Conservation (phyloP, 2,329 filamentous ascomycete species). For the Apiospora koreana region DNA sequence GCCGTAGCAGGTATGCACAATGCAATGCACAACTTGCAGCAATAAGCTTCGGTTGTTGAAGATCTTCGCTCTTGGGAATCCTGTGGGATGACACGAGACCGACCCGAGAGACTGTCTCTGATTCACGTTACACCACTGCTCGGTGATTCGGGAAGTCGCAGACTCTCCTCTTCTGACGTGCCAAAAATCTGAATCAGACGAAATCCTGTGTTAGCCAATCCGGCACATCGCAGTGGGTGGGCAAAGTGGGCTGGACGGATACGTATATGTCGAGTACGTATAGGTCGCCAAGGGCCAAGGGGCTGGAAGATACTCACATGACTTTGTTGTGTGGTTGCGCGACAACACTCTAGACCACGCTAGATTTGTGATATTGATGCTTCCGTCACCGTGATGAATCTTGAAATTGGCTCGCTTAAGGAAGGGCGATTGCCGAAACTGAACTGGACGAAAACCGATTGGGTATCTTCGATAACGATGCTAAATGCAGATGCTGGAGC, state of each 20-base stretch:
- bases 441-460: background rate
- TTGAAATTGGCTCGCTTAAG: background rate
- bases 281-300: background rate
- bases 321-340: slow-evolving; percentile 7
- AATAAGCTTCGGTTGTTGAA: background rate
- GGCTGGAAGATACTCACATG: slow-evolving; percentile 10
- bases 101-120: slow-evolving; percentile 13
- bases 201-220: background rate
- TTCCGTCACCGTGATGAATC: background rate
- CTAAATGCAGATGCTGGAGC: background rate
- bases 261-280: background rate
- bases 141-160: slow-evolving; percentile 9
- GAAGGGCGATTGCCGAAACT: slow-evolving; percentile 4
- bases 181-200: background rate
- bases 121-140: slow-evolving; percentile 9
- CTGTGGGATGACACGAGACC: background rate
- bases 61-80: background rate
- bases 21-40: slow-evolving; percentile 1
- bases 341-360: slow-evolving; percentile 10
- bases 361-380: slow-evolving; percentile 18
- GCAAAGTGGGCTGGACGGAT: background rate
- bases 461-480: slow-evolving; percentile 6
- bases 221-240: background rate
- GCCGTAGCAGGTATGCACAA: background rate
- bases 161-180: background rate